These are phyloP conservation scores for Tetrahymena malaccensis DNA, from an alignment of 73 alveolate species.

Conservation along the genomic window DNA sequence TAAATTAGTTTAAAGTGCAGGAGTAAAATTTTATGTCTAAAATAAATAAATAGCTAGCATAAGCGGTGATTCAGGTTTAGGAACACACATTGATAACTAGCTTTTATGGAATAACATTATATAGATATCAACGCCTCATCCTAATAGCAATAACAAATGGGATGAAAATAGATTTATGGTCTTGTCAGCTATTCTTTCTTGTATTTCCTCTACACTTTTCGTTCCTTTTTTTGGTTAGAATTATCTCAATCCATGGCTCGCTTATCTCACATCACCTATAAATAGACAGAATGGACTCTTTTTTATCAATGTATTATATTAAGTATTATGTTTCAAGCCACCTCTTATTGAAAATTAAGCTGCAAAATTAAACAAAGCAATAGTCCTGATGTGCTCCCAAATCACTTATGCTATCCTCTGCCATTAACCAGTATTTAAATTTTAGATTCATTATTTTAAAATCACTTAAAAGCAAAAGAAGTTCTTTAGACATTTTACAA, in stretches of 20 bases:
- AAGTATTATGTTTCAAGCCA: not conserved
- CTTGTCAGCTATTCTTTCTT: not conserved
- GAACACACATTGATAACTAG: not conserved
- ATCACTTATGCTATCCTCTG: not conserved
- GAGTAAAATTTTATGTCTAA: not conserved
- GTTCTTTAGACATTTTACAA: too few species aligned
- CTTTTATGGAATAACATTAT: not conserved
- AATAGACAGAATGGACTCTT: not conserved
- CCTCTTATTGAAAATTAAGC: not conserved
- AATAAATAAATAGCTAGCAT: not conserved
- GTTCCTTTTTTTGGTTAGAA: not conserved
- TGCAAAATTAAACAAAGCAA: not conserved
- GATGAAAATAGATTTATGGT: not conserved
- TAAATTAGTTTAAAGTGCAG: too few species aligned
- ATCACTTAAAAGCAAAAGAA: not conserved
- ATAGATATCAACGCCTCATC: not conserved
- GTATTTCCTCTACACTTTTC: not conserved
- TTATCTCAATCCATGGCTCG: not conserved
- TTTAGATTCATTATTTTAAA: not conserved
- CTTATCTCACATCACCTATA: not conserved
- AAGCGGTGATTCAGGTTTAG: not conserved
- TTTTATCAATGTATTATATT: not conserved
- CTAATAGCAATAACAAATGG: not conserved
- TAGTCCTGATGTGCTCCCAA: not conserved
- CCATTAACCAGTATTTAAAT: not conserved